phyloP scores from a whole-genome alignment of 306 rosid genomes.

The Acacia confusa region DNA sequence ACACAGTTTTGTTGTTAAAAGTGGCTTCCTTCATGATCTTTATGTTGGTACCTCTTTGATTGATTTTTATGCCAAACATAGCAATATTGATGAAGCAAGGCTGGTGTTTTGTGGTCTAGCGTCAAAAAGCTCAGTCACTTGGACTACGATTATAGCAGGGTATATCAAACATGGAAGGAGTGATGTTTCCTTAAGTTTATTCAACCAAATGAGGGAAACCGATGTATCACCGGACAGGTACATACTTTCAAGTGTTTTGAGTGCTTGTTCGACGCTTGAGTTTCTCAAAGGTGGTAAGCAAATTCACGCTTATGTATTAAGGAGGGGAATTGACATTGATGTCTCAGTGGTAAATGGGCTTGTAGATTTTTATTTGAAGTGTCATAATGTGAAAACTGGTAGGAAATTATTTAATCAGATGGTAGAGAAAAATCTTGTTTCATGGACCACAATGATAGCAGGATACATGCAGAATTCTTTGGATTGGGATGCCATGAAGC shows the following conservation, averaged over 20 bases:
- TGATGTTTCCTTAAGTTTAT: slow-evolving; percentile 67
- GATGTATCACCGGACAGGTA: slow-evolving; percentile 60
- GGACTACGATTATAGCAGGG: slow-evolving; percentile 80
- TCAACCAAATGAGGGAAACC: slow-evolving; percentile 59
- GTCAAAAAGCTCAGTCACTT: slow-evolving; percentile 62
- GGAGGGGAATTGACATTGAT: slow-evolving; percentile 69
- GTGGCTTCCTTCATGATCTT: slow-evolving; percentile 64
- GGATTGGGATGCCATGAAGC: slow-evolving; percentile 60
- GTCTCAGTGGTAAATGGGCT: slow-evolving; percentile 70
- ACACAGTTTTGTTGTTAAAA: slow-evolving; percentile 61
- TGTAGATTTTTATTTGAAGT: slow-evolving; percentile 73
- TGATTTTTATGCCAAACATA: slow-evolving; percentile 66
- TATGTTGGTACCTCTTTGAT: slow-evolving; percentile 85
- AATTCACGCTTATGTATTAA: slow-evolving; percentile 71
- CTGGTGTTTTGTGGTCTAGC: slow-evolving; percentile 60
- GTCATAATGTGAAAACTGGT: slow-evolving; percentile 63
- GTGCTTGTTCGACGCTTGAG: slow-evolving; percentile 70
- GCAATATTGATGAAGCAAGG: slow-evolving; percentile 61
- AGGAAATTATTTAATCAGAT: slow-evolving; percentile 54
- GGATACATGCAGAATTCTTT: slow-evolving; percentile 89
- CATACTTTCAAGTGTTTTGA: slow-evolving; percentile 76
- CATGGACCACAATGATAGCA: slow-evolving; percentile 93
- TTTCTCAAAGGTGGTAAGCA: slow-evolving; percentile 76
- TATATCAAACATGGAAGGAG: slow-evolving; percentile 65
- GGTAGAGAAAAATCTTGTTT: slow-evolving; percentile 57